These are phyloP conservation scores for Russula vinacea DNA, from an alignment of 768 basidiomycete genomes.

Conservation along the genomic window DNA sequence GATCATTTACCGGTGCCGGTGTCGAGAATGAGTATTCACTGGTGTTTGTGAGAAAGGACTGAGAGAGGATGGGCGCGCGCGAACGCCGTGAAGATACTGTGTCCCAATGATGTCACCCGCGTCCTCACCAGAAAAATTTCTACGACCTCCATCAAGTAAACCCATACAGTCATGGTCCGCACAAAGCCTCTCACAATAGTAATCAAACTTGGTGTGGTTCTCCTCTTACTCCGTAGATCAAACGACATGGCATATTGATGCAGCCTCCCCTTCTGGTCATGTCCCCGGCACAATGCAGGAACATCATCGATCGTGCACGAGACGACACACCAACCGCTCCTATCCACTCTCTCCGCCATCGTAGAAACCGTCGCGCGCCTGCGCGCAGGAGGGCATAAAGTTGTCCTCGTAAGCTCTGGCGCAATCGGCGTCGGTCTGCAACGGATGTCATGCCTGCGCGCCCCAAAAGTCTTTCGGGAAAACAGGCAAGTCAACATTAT, in stretches of 20 bases:
- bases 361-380: slow-evolving; percentile 87
- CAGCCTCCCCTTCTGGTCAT: background rate
- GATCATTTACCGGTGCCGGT: no score
- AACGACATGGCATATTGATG: background rate
- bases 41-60: no score
- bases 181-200: slow-evolving; percentile 27
- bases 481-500: slow-evolving; percentile 65
- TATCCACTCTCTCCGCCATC: slow-evolving; percentile 86
- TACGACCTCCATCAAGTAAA: background rate
- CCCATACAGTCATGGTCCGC: slow-evolving; percentile 13
- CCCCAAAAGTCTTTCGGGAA: slow-evolving; percentile 83
- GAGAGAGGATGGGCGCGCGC: no score
- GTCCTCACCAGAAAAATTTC: no score
- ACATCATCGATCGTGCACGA: slow-evolving; percentile 97
- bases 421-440: slow-evolving; percentile 96
- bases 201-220: slow-evolving; percentile 37
- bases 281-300: slow-evolving; percentile 44
- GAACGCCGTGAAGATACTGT: no score
- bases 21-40: no score
- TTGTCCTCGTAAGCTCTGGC: slow-evolving; percentile 93
- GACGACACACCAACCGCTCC: slow-evolving; percentile 84
- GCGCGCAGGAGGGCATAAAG: slow-evolving; percentile 79
- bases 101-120: no score
- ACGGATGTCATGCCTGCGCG: slow-evolving; percentile 80
- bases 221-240: background rate